Evolutionary conservation across 306 rosid genomes (phyloP), one percentile per base, ranked within the genome.

Genomic region (Glycyrrhiza uralensis): DNA sequence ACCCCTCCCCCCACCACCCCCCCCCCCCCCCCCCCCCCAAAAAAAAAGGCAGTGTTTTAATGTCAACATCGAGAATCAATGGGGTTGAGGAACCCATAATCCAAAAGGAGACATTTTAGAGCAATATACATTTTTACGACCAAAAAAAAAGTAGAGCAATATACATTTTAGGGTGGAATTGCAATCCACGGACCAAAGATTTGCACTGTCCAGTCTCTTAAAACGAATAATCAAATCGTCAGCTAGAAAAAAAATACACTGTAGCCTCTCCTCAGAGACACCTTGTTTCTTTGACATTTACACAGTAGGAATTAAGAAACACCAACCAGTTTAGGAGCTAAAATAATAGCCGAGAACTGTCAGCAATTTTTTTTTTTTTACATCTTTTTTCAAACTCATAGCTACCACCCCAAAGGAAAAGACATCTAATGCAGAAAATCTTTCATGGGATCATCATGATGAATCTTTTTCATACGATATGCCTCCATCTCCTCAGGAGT

Each of bases 391-490:
- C 55, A 50, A 61, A 32, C 7, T 38, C 15, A 62, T 49, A 10
- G 39, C 47, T 14, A 24, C 69, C 46, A 32, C 17, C 57, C 57
- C 26, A 13, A 24, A 23, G 19, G 22, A 67, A 15, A 55, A 65
- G 33, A 64, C 54, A 45, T 28, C 68, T 72, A 74, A 32, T 51
- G 83, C 28, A 87, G 77, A 19, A 82, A 84, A 47, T 61, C 84
- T 66, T 85, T 85, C 86, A 83, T 71, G 4, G 87, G 92, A 77
- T 89, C 87, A 41, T 81, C 89, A 8, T 59, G 76, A 72, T 71
- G 91, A 0, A 85, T 36, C 75, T 62, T 87, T 20, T 89, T 87
- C 82, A 81, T 77, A 54, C 85, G 61, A 66, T 78, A 85, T 14
- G 85, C 86, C 61, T 81, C 87, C 86, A 85, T 82, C 51, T 83